Evolutionary conservation across 2,329 filamentous ascomycete genomes (phyloP).

Genomic region (Periglandula ipomoeae): DNA sequence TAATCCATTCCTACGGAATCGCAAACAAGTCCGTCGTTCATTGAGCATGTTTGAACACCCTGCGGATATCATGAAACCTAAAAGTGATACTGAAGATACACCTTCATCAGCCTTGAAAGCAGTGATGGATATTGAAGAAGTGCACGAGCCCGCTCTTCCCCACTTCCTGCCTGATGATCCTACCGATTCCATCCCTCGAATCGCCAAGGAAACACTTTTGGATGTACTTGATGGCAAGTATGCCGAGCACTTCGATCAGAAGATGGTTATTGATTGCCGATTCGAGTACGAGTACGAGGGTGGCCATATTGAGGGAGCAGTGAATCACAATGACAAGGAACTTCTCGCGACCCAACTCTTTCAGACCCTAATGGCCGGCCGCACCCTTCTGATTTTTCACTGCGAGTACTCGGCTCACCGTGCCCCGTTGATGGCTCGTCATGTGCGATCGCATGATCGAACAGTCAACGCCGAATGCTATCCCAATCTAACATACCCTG

Average conservation of each 20-base stretch:
- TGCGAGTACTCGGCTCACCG: constrained; percentile 98
- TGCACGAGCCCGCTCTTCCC: constrained; percentile 65
- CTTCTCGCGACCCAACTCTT: constrained; percentile 73
- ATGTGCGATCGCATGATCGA: constrained; percentile 83
- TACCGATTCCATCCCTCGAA: constrained; percentile 79
- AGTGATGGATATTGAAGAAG: constrained; percentile 76
- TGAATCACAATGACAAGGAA: constrained; percentile 98
- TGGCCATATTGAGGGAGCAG: constrained; percentile 83
- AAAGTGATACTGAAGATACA: constrained; percentile 47
- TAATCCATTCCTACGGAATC: constrained; percentile 63
- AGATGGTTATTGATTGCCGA: constrained; percentile 87
- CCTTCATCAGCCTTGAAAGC: constrained; percentile 48
- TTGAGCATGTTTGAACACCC: constrained; percentile 97
- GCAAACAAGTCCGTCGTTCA: constrained; percentile 84
- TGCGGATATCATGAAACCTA: constrained; percentile 76
- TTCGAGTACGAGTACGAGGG: constrained; percentile 99
- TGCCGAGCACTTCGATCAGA: constrained; percentile 64
- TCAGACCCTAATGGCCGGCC: constrained; percentile 52
- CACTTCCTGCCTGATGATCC: constrained; percentile 76
- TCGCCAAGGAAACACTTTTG: constrained; percentile 71
- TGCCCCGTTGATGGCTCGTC: constrained; percentile 91
- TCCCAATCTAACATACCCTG: constrained; percentile 84
- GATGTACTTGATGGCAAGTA: constrained; percentile 83
- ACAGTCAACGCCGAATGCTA: constrained; percentile 78
- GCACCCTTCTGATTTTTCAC: constrained; percentile 83